Percentiles rank a stretch among this genome's conserved stretches.
These are phyloP conservation scores for Parvularia atlantis DNA, from an alignment of 78 protist species.

Conservation along the genomic window DNA sequence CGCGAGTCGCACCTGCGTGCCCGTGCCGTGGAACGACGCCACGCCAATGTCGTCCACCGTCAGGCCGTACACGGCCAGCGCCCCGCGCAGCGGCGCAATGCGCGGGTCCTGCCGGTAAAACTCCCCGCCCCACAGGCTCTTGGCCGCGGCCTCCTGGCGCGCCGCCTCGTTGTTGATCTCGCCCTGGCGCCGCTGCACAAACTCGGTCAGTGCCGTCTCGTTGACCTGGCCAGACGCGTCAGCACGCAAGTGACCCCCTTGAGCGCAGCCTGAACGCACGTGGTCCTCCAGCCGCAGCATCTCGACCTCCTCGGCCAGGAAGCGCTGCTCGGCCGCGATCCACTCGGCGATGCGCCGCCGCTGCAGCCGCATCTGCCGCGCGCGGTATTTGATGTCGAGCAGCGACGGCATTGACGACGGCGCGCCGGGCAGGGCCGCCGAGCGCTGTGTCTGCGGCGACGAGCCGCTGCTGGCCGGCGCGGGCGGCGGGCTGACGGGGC, in stretches of 20 bases:
- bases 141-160: conserved; percentile 13
- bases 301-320: background rate
- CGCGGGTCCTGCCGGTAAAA: conserved; percentile 8
- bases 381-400: conserved; percentile 15
- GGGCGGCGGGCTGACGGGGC: no score
- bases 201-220: no score
- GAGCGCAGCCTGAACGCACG: no score
- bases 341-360: conserved; percentile 1
- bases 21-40: conserved; percentile 61
- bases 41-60: conserved; percentile 45
- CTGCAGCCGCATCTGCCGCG: conserved; percentile 13
- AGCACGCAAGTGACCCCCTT: no score
- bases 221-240: no score
- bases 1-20: conserved; percentile 20
- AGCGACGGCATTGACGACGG: background rate
- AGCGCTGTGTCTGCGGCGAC: no score
- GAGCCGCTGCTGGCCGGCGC: no score
- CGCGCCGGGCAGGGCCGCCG: no score
- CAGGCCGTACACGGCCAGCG: conserved; percentile 46
- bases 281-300: no score
- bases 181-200: no score
- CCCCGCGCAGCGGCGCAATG: conserved; percentile 46
- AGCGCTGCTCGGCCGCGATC: background rate
- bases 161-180: conserved; percentile 2
- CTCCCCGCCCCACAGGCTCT: background rate